Evolutionary conservation across 495 filamentous ascomycete genomes (phyloP).

Genomic region (Articulospora tetracladia): DNA sequence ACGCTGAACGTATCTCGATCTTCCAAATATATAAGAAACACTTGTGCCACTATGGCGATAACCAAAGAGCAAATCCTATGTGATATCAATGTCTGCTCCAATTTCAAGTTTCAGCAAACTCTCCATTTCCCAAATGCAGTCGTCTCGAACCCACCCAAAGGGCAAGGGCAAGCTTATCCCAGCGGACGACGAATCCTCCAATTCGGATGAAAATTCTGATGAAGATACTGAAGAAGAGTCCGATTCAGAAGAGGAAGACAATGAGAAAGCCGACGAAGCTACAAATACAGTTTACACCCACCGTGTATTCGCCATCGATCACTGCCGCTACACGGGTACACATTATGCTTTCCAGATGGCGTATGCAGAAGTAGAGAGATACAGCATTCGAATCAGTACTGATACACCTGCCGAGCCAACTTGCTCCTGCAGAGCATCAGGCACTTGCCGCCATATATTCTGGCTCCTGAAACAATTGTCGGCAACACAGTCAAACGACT

Average conservation of each 20-base stretch:
- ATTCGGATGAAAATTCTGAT: constrained; percentile 5
- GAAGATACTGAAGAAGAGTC: not conserved
- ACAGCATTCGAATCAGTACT: constrained; percentile 19
- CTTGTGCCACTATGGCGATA: constrained; percentile 12
- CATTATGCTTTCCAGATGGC: constrained; percentile 26
- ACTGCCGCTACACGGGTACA: constrained; percentile 16
- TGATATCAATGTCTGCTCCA: constrained; percentile 29
- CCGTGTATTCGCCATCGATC: constrained; percentile 21
- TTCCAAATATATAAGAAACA: constrained; percentile 21
- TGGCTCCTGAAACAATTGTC: constrained; percentile 22
- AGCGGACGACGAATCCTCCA: constrained; percentile 2
- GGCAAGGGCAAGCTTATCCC: constrained; percentile 19
- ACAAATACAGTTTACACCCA: constrained; percentile 3
- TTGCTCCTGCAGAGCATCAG: constrained; percentile 19
- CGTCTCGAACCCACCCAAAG: constrained; percentile 15
- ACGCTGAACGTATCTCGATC: not conserved
- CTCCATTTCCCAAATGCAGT: constrained; percentile 19
- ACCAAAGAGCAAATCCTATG: constrained; percentile 29
- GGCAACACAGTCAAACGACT: not conserved
- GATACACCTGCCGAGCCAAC: not conserved
- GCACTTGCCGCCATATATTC: constrained; percentile 15
- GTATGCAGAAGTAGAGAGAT: constrained; percentile 17
- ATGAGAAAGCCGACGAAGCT: constrained; percentile 8
- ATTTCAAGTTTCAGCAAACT: constrained; percentile 26
- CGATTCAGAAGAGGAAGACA: constrained; percentile 2